phyloP scores from a whole-genome alignment of 2,329 filamentous ascomycete genomes.

The Pseudogymnoascus sp. region DNA sequence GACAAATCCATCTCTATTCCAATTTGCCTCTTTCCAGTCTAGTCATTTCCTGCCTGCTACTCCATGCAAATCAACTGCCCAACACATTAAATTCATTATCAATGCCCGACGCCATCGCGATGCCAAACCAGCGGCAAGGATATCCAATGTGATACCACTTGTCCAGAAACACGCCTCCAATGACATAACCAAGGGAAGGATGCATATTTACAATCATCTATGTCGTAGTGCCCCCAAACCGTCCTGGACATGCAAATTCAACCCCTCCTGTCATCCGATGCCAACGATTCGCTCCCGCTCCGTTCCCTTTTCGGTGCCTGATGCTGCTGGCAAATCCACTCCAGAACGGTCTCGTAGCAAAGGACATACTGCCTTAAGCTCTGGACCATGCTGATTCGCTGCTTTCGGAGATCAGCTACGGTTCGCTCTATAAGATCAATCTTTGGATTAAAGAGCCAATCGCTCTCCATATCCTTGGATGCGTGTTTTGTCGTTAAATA shows the following conservation, averaged over 20 bases:
- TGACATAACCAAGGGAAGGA: neutral
- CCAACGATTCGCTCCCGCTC: slow-evolving; percentile 19
- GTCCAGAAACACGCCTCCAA: neutral
- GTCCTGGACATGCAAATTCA: neutral
- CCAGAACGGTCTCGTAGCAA: slow-evolving; percentile 89
- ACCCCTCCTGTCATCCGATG: neutral
- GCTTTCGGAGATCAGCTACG: slow-evolving; percentile 81
- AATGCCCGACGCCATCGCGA: neutral
- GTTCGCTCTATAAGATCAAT: slow-evolving; percentile 77
- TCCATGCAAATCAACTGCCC: neutral
- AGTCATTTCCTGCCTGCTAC: neutral
- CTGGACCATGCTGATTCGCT: slow-evolving; percentile 94
- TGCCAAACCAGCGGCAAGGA: slow-evolving; percentile 1
- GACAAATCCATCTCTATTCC: neutral
- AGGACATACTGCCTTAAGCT: slow-evolving; percentile 87
- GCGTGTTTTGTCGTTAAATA: slow-evolving; percentile 18
- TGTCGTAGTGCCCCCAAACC: neutral
- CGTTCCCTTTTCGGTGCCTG: slow-evolving; percentile 16
- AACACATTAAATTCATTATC: neutral
- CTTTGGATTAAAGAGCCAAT: slow-evolving; percentile 62
- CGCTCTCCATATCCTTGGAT: slow-evolving; percentile 33
- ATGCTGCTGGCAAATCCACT: slow-evolving; percentile 57
- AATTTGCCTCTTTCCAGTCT: neutral
- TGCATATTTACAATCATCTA: slow-evolving; percentile 3
- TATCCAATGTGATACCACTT: slow-evolving; percentile 2